Evolutionary conservation across 805 yeast genomes (phyloP), one percentile per base, ranked within the genome.

Genomic region (Pichia kluyveri): DNA sequence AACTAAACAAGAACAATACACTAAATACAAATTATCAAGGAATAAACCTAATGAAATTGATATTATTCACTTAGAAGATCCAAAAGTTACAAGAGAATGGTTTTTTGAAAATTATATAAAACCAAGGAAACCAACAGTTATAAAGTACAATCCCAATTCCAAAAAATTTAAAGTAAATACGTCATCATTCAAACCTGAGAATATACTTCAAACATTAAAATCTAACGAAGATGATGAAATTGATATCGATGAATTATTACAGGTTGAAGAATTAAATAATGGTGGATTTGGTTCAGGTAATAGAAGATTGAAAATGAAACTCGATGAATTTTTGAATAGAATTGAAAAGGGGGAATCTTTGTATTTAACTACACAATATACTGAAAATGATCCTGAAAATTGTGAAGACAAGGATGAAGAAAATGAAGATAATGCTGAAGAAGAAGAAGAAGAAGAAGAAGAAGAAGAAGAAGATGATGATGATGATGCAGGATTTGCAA

Each of bases 261-360:
- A 80, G 53, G 79, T 83, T 17, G 91, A 84, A 57, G 71, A 71
- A 52, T 77, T 78, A 55, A 60, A 62, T 14, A 62, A 69, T 40
- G 80, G 80, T 43, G 90, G 90, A 2, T 84, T 77, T 63, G 91
- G 91, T 1, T 74, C 81, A 42, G 88, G 88, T 1, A 68, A 69
- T 19, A 67, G 69, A 47, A 66, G 89, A 52, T 60, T 71, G 15
- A 70, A 70, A 47, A 71, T 82, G 77, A 60, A 66, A 3, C 69
- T 83, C 50, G 57, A 57, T 0, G 77, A 79, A 18, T 70, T 84
- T 42, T 60, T 81, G 45, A 58, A 62, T 0, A 67, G 63, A 50
- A 55, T 81, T 28, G 47, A 59, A 30, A 41, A 55, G 4, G 76
- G 75, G 17, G 71, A 63, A 30, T 62, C 69, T 0, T 38, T 75